These are phyloP conservation scores for Kazachstania martiniae DNA, from an alignment of 805 yeast genomes.

Conservation along the genomic window DNA sequence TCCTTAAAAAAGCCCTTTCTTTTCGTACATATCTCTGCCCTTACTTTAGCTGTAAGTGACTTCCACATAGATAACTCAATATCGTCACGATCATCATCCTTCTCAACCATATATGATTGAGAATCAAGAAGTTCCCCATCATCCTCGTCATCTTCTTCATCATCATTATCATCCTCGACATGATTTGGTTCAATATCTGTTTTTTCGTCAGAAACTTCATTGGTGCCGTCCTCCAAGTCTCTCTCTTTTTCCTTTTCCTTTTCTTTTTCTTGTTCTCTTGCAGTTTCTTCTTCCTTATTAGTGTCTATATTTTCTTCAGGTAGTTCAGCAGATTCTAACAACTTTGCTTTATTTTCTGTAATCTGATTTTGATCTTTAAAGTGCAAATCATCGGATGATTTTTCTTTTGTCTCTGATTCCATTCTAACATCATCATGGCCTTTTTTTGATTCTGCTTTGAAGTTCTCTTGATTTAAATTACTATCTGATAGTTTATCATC, in stretches of 20 bases:
- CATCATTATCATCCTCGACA: constrained; percentile 24
- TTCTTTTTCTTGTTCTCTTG: constrained; percentile 22
- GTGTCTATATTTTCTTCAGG: constrained; percentile 12
- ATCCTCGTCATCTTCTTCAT: constrained; percentile 33
- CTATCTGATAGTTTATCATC: neutral
- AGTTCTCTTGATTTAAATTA: no score
- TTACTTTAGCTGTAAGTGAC: constrained; percentile 61
- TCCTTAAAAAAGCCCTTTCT: constrained; percentile 59
- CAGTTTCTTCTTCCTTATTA: constrained; percentile 21
- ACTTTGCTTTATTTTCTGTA: constrained; percentile 13
- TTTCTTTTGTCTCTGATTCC: neutral
- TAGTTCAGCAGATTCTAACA: constrained; percentile 16
- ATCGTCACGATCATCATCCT: constrained; percentile 54
- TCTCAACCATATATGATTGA: constrained; percentile 34
- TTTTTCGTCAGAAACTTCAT: neutral
- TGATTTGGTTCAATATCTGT: constrained; percentile 17
- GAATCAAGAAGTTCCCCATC: constrained; percentile 35
- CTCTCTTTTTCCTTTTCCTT: constrained; percentile 7
- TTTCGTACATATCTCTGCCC: constrained; percentile 63
- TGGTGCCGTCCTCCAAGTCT: constrained; percentile 1
- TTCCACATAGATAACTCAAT: constrained; percentile 79
- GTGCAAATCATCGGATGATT: neutral
- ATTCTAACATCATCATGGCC: neutral
- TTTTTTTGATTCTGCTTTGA: neutral
- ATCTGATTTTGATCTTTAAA: neutral